Evolutionary conservation across 2,329 filamentous ascomycete species (phyloP).

Genomic region (Phaeosphaeriaceae sp.): DNA sequence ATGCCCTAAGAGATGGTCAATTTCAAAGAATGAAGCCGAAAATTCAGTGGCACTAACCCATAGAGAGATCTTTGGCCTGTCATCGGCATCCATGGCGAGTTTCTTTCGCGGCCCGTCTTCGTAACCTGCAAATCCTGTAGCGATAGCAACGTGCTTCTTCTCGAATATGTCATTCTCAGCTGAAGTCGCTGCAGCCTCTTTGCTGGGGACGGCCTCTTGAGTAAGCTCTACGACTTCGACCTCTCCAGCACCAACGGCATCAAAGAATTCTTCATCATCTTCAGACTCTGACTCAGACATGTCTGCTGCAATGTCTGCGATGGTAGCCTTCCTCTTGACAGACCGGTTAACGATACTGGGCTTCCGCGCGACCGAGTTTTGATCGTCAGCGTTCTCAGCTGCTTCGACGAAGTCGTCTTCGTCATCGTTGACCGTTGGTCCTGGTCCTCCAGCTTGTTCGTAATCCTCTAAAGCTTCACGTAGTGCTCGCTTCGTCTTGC

Average conservation of each 20-base stretch:
- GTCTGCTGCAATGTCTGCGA: constrained; percentile 72
- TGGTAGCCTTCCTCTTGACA: constrained; percentile 66
- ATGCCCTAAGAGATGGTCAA: constrained; percentile 71
- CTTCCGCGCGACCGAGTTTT: constrained; percentile 23
- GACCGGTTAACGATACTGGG: constrained; percentile 25
- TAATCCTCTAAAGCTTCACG: constrained; percentile 78
- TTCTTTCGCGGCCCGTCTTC: constrained; percentile 83
- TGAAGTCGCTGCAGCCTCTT: constrained; percentile 26
- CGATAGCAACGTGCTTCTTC: constrained; percentile 68
- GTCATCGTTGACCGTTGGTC: constrained; percentile 19
- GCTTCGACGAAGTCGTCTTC: constrained; percentile 45
- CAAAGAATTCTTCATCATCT: constrained; percentile 93
- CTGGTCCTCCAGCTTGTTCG: constrained; percentile 28
- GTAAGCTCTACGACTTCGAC: constrained; percentile 80
- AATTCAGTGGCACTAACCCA: constrained; percentile 69
- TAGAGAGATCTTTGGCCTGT: constrained; percentile 90
- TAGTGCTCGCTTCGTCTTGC: constrained; percentile 85
- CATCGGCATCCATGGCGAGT: constrained; percentile 88
- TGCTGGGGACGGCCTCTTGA: constrained; percentile 49
- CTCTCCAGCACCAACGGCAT: constrained; percentile 92
- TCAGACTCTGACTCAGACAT: constrained; percentile 75
- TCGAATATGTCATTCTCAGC: constrained; percentile 57
- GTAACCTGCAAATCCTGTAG: constrained; percentile 83
- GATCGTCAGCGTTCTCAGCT: constrained; percentile 45
- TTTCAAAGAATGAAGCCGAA: background rate